Base-by-base conservation (phyloP, 1,139 yeast genomes). In the Sugiyamaella castrensis region DNA sequence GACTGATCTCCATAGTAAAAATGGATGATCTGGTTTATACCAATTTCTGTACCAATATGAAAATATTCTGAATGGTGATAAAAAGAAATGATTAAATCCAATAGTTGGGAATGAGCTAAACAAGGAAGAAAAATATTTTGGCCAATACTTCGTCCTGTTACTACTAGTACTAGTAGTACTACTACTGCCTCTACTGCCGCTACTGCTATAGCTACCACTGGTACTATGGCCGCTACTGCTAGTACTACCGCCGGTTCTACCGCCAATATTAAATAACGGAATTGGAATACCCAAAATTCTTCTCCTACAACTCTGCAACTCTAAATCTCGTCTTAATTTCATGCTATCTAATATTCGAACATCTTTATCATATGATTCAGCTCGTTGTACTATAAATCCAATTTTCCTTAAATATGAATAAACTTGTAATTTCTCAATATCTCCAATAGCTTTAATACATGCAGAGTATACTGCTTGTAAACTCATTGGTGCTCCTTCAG, bases 361-460 rank as follows among this genome's bases (percentile, higher is more conserved):
- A 45, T 40, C 50, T 33, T 43, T 47, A 40, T 48, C 54, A 40
- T 57, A 56, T 2, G 56, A 52, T 6, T 56, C 48, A 40, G 71
- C 70, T 39, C 76, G 64, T 51, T 68, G 71, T 1, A 89, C 83
- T 34, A 86, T 75, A 62, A 84, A 91, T 0, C 98, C 98, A 46
- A 82, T 75, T 59, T 96, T 76, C 61, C 86, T 87, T 59, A 91
- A 71, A 54, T 85, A 77, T 0, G 92, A 76, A 65, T 83, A 91
- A 0, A 87, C 89, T 46, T 80, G 82, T 57, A 84, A 80, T 48
- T 74, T 70, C 51, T 85, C 87, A 16, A 82, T 58, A 36, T 76
- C 78, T 8, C 71, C 68, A 47, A 71, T 68, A n/a, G 65, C 51
- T 15, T 61, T 59, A 30, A 84, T 71, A 34, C 79, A 72, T 13